A percentile compares a stretch with the other conserved stretches of the same genome.
Conservation (phyloP, 805 yeast genomes). For the Ogataea ramenticola region DNA sequence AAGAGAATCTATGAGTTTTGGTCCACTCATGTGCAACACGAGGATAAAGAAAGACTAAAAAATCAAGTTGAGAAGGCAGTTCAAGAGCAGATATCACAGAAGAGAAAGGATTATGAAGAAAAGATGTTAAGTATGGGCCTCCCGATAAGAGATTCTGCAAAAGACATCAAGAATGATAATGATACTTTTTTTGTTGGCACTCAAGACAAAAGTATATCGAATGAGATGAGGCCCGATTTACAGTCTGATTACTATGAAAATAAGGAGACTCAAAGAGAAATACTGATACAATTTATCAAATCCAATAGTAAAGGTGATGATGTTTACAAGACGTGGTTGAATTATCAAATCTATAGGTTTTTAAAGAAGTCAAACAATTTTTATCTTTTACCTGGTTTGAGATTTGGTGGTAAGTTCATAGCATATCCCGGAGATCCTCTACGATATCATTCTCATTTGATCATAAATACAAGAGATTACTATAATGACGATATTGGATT, state of each 20-base stretch:
- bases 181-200: neutral
- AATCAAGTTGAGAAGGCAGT: neutral
- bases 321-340: neutral
- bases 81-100: constrained; percentile 1
- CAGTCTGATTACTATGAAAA: neutral
- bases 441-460: constrained; percentile 80
- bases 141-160: neutral
- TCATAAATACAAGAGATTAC: constrained; percentile 45
- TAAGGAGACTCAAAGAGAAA: neutral
- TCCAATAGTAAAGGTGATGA: neutral
- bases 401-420: constrained; percentile 85
- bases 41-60: neutral
- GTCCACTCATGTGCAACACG: neutral
- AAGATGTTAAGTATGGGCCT: constrained; percentile 2
- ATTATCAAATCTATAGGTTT: constrained; percentile 12
- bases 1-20: constrained; percentile 2
- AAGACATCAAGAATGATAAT: neutral
- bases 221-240: neutral
- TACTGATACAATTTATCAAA: neutral
- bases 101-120: constrained; percentile 6
- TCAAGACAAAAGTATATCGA: neutral
- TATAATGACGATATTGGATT: constrained; percentile 49
- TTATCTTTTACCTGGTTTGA: constrained; percentile 71
- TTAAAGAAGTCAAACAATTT: constrained; percentile 23
- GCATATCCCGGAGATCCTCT: constrained; percentile 96